These are phyloP conservation scores for Coprinopsis strossmayeri DNA, from an alignment of 768 basidiomycete genomes.

Conservation along the genomic window DNA sequence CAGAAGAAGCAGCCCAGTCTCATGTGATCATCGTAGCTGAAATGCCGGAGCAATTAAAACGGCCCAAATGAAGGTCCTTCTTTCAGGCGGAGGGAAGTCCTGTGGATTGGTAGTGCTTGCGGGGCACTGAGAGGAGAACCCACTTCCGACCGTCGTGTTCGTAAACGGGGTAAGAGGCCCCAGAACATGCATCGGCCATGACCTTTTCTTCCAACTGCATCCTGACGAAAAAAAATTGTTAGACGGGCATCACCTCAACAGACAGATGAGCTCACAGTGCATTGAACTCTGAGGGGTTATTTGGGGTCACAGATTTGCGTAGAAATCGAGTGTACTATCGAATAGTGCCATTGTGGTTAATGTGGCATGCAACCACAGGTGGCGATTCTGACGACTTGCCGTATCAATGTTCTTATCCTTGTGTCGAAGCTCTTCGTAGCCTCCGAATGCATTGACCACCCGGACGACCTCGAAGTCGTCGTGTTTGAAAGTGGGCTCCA, in stretches of 20 bases:
- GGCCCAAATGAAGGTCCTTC: not conserved
- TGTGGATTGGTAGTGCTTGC: not conserved
- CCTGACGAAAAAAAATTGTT: not conserved
- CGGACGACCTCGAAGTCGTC: not conserved
- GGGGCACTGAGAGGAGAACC: not conserved
- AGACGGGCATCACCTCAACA: not conserved
- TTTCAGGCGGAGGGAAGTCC: not conserved
- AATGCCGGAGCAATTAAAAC: not conserved
- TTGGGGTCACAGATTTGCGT: not conserved
- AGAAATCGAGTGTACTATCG: not conserved
- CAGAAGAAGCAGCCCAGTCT: no score
- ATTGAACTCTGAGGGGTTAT: not conserved
- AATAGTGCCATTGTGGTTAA: not conserved
- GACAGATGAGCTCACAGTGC: not conserved
- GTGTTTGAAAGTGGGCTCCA: no score
- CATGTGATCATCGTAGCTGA: no score
- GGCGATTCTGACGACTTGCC: not conserved
- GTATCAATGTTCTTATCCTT: not conserved
- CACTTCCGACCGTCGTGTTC: not conserved
- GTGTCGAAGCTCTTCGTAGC: not conserved
- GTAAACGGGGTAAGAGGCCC: not conserved
- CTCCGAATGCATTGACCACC: not conserved
- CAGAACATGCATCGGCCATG: not conserved
- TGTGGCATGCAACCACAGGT: not conserved
- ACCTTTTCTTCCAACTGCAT: not conserved